phyloP scores from a whole-genome alignment of 2,329 filamentous ascomycete genomes.

The Tolypocladium inflatum region DNA sequence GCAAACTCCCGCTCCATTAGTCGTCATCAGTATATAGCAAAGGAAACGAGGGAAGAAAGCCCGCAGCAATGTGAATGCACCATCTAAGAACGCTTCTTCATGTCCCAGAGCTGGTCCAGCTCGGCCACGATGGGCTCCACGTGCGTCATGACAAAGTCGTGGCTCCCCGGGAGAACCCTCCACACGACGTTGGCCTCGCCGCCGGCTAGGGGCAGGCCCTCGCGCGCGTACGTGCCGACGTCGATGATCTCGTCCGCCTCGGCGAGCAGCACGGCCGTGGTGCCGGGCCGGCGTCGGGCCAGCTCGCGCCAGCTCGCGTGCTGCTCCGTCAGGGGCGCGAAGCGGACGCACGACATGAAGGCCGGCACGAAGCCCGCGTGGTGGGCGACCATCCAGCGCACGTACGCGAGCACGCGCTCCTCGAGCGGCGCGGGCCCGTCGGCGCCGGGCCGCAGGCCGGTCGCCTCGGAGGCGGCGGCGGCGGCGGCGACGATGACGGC shows the following conservation, averaged over 20 bases:
- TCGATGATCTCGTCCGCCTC: constrained; percentile 42
- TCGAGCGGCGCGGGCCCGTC: constrained; percentile 28
- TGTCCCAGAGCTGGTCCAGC: constrained; percentile 39
- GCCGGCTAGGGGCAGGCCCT: constrained; percentile 41
- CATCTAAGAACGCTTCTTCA: constrained; percentile 1
- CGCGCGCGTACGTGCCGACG: constrained; percentile 34
- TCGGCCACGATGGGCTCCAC: constrained; percentile 30
- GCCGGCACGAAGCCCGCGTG: constrained; percentile 50
- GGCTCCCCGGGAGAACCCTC: constrained; percentile 42
- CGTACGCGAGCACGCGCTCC: constrained; percentile 35
- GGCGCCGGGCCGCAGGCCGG: constrained; percentile 10
- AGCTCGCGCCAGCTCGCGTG: constrained; percentile 40
- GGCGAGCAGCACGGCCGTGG: constrained; percentile 43
- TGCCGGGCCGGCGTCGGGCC: constrained; percentile 28
- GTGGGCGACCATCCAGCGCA: constrained; percentile 48
- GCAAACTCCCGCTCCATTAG: background rate
- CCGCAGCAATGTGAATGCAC: background rate
- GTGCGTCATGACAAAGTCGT: constrained; percentile 56
- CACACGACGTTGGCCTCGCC: constrained; percentile 39
- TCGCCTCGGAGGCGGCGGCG: constrained; percentile 30
- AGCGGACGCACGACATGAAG: constrained; percentile 48
- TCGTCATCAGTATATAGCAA: background rate
- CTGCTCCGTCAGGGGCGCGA: constrained; percentile 44
- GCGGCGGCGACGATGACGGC: background rate
- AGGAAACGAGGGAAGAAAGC: background rate